Base-by-base conservation (phyloP, 257 asterid species). In the Apocynum venetum region DNA sequence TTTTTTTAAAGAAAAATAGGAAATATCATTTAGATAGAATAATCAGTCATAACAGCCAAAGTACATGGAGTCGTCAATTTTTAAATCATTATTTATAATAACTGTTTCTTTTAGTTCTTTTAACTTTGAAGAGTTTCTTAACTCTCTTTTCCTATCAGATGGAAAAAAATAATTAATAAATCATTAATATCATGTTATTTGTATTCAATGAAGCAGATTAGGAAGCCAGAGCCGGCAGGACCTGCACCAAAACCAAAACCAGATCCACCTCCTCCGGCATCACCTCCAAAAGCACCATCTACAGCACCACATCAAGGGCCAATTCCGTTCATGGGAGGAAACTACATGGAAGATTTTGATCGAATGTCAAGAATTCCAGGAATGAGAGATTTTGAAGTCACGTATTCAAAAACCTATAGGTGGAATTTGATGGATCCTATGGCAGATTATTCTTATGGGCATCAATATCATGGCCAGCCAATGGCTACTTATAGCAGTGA, bases 321-420 rank as follows among this genome's bases (percentile, higher is more conserved):
- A 4, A 15, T 6, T 8, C 55, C 74, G 48, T 47, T 47, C 15
- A 64, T 63, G 40, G 77, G 77, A 53, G 8, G 52, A 68, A 53
- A 53, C 53, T 38, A 74, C 77, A 44, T 2, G 52, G 79, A 65
- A 13, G 65, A 65, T 38, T 35, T 65, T 6, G 65, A 76, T 2
- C 13, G 66, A 46, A 35, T 64, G 72, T 46, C 73, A 10, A 48
- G 52, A 36, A 41, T 47, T 76, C 74, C 74, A 35, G 73, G 74
- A 2, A 25, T 65, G n/a, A 59, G 52, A 67, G 52, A 63, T 15
- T 48, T 76, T 31, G 66, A 76, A 65, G 53, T 68, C 53, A 68
- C 52, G 2, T 71, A 76, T n/a, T 48, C 80, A 0, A 48, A 71
- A n/a, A 64, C 79, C 14, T 76, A 60, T 57, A 51, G 80, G 6